These are phyloP conservation scores for Ilyonectria robusta DNA, from an alignment of 2,329 filamentous ascomycete genomes.

Conservation along the genomic window DNA sequence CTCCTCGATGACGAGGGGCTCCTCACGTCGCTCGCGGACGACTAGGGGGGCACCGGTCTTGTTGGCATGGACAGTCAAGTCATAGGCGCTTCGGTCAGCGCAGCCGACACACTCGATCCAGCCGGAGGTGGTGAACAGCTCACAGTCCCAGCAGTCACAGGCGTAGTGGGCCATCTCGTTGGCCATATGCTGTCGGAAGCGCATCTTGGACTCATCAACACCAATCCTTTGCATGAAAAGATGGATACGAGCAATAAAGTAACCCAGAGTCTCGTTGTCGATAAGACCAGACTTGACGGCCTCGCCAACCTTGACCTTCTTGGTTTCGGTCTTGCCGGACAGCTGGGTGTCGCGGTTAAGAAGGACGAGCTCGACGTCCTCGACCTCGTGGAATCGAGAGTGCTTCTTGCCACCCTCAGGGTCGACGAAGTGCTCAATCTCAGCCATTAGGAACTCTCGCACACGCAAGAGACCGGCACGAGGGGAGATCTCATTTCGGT, in stretches of 20 bases:
- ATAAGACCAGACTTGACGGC: conserved; percentile 87
- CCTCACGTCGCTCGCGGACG: conserved; percentile 84
- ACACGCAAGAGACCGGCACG: conserved; percentile 92
- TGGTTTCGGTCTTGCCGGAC: conserved; percentile 83
- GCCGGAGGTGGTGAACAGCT: conserved; percentile 90
- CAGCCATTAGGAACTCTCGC: conserved; percentile 98
- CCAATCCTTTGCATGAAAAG: conserved; percentile 92
- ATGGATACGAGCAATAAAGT: conserved; percentile 95
- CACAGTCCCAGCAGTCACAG: conserved; percentile 97
- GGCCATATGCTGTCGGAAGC: conserved; percentile 96
- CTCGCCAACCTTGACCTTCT: conserved; percentile 84
- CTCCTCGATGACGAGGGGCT: conserved; percentile 86
- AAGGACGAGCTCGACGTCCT: conserved; percentile 85
- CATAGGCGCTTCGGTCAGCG: conserved; percentile 95
- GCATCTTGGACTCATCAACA: conserved; percentile 87
- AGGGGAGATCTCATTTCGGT: conserved; percentile 98
- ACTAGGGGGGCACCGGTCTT: conserved; percentile 90
- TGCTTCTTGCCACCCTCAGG: conserved; percentile 97
- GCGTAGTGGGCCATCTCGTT: conserved; percentile 90
- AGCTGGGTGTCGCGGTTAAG: conserved; percentile 90
- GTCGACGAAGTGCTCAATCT: conserved; percentile 99
- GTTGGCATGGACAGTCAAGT: conserved; percentile 92
- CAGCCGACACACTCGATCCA: conserved; percentile 99
- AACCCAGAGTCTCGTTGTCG: conserved; percentile 97
- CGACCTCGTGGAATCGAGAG: conserved; percentile 86